Evolutionary conservation across 352 stramenopile species (phyloP).

Genomic region (Lagenidium sp.): DNA sequence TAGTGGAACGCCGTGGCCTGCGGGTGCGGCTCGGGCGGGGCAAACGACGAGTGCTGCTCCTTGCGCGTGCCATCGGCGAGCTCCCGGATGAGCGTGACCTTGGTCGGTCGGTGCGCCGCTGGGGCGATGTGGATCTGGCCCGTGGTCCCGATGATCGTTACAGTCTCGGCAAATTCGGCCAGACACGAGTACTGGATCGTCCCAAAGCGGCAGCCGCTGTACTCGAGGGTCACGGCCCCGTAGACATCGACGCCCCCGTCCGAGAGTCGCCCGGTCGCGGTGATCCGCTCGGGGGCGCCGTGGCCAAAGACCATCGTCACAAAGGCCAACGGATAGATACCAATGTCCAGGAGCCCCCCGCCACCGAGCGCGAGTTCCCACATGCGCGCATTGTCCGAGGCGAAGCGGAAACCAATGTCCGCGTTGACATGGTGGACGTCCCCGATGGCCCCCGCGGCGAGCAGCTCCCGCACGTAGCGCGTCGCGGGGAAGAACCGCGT

Average conservation of each 20-base stretch:
- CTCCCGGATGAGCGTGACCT: slow-evolving; percentile 28
- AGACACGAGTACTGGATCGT: slow-evolving; percentile 52
- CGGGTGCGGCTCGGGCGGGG: slow-evolving; percentile 22
- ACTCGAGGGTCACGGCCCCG: slow-evolving; percentile 40
- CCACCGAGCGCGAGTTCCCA: slow-evolving; percentile 70
- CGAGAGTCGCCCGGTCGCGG: slow-evolving; percentile 31
- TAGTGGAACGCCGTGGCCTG: slow-evolving; percentile 38
- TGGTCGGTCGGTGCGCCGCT: slow-evolving; percentile 44
- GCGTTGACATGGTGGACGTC: slow-evolving; percentile 59
- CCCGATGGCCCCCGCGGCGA: slow-evolving; percentile 46
- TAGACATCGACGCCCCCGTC: slow-evolving; percentile 45
- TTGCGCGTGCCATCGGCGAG: slow-evolving; percentile 18
- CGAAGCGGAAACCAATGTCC: slow-evolving; percentile 59
- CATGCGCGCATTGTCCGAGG: slow-evolving; percentile 31
- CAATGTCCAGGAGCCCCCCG: slow-evolving; percentile 62
- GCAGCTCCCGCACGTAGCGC: slow-evolving; percentile 44
- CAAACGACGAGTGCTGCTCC: slow-evolving; percentile 30
- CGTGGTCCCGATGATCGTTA: slow-evolving; percentile 69
- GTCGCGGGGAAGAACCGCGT: slow-evolving; percentile 79
- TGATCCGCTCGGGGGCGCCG: slow-evolving; percentile 35
- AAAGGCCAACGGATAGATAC: slow-evolving; percentile 70
- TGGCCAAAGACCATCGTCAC: slow-evolving; percentile 54
- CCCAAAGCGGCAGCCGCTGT: slow-evolving; percentile 28
- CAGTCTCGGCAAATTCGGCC: slow-evolving; percentile 45
- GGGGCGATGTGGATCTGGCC: slow-evolving; percentile 55